Evolutionary conservation across 352 stramenopile species (phyloP).

Genomic region (Globisporangium carolinianum): DNA sequence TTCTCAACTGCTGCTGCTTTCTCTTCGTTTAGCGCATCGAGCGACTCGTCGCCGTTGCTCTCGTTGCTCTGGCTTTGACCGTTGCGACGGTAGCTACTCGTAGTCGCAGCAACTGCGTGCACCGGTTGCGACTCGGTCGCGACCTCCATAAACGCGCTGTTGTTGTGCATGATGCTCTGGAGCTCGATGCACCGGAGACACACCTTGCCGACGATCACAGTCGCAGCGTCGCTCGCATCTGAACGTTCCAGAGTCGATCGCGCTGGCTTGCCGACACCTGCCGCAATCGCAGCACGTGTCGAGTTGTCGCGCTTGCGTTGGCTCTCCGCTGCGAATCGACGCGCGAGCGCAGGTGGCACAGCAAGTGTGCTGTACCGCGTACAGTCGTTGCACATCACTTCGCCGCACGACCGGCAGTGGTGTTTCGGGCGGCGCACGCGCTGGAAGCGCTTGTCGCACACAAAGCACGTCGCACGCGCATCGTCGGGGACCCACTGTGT

Average conservation of each 20-base stretch:
- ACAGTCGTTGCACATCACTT: constrained; percentile 54
- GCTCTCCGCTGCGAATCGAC: too few relatives aligned
- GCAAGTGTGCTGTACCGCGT: constrained; percentile 32
- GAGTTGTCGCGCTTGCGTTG: neutral
- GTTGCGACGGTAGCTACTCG: neutral
- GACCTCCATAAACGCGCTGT: constrained; percentile 19
- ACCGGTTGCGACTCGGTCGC: constrained; percentile 1
- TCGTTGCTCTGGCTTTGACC: neutral
- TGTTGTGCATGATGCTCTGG: constrained; percentile 28
- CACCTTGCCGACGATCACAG: constrained; percentile 50
- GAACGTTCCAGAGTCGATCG: neutral
- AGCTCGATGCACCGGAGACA: constrained; percentile 51
- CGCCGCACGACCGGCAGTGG: constrained; percentile 65
- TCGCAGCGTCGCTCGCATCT: neutral
- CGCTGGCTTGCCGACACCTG: neutral
- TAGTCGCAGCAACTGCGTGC: too few relatives aligned
- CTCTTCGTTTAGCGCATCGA: neutral
- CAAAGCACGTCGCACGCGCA: constrained; percentile 35
- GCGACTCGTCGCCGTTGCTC: neutral
- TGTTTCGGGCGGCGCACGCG: constrained; percentile 51
- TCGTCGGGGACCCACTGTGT: constrained; percentile 56
- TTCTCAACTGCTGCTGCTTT: neutral
- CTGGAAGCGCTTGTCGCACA: constrained; percentile 63
- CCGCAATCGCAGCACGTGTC: neutral
- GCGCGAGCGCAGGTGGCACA: too few relatives aligned